Evolutionary conservation across 345 rosid genomes (phyloP).

Genomic region (Salix brachista): DNA sequence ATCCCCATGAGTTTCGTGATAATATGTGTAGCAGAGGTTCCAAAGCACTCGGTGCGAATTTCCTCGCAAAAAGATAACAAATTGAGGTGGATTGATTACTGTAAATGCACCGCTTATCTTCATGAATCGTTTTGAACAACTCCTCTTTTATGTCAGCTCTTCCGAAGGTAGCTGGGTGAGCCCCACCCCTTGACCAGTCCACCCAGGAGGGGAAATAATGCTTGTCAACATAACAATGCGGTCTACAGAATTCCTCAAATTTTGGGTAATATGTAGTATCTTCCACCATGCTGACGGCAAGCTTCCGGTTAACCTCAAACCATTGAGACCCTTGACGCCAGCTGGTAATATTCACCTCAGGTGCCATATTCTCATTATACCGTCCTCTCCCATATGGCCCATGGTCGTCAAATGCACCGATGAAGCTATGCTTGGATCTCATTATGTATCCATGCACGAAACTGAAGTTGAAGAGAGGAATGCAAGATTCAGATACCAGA

Average conservation of each 20-base stretch:
- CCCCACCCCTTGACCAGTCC: constrained; percentile 95
- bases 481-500: constrained; percentile 93
- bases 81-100: constrained; percentile 42
- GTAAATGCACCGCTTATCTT: constrained; percentile 50
- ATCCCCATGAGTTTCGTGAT: constrained; percentile 43
- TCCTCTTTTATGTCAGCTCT: constrained; percentile 56
- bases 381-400: constrained; percentile 90
- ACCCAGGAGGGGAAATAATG: constrained; percentile 89
- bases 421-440: constrained; percentile 65
- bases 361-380: constrained; percentile 66
- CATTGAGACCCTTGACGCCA: constrained; percentile 98
- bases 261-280: constrained; percentile 61
- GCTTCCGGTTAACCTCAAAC: constrained; percentile 79
- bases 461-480: constrained; percentile 78
- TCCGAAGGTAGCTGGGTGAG: constrained; percentile 95
- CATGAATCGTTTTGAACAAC: constrained; percentile 47
- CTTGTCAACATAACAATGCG: constrained; percentile 90
- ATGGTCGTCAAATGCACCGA: constrained; percentile 85
- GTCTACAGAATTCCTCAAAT: constrained; percentile 69
- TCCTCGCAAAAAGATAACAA: constrained; percentile 72
- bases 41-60: constrained; percentile 74
- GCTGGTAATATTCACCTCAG: constrained; percentile 62
- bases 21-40: constrained; percentile 49
- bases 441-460: constrained; percentile 56
- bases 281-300: constrained; percentile 61